phyloP scores from a whole-genome alignment of 176 grass and related monocot species.

The Alloteropsis semialata region DNA sequence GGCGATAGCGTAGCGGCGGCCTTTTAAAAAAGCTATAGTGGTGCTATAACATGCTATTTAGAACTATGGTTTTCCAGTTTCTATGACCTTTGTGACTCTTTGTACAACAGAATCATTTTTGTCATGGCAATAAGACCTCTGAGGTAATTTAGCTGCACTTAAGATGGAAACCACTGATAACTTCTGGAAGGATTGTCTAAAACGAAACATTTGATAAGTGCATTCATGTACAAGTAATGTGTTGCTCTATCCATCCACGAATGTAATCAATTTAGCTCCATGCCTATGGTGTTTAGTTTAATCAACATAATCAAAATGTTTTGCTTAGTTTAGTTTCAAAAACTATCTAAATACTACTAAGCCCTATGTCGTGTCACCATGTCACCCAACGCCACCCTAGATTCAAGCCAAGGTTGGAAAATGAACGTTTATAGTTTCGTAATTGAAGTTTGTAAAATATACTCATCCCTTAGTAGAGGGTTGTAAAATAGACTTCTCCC shows the following conservation, averaged over 20 bases:
- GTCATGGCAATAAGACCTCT: background rate
- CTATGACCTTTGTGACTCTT: background rate
- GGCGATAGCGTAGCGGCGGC: too few species aligned
- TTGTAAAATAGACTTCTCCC: background rate
- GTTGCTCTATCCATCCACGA: background rate
- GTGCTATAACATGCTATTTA: too few species aligned
- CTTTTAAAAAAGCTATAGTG: too few species aligned
- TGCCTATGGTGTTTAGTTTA: background rate
- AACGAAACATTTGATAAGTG: background rate
- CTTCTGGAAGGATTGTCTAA: background rate
- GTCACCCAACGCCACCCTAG: background rate
- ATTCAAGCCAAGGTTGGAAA: background rate
- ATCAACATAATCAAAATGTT: background rate
- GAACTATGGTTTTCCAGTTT: background rate
- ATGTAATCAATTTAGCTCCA: too few species aligned
- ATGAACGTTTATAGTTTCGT: background rate
- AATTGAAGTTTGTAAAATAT: background rate
- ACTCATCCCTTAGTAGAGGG: background rate
- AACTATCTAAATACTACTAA: background rate
- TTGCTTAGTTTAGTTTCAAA: background rate
- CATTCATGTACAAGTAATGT: background rate
- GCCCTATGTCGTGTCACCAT: background rate
- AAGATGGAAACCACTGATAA: background rate
- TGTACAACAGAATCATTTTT: conserved; percentile 9
- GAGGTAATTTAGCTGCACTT: background rate